Percentiles rank a stretch among this genome's conserved stretches.
phyloP scores from a whole-genome alignment of 2,329 filamentous ascomycete genomes.

The Aspergillus sclerotialis region DNA sequence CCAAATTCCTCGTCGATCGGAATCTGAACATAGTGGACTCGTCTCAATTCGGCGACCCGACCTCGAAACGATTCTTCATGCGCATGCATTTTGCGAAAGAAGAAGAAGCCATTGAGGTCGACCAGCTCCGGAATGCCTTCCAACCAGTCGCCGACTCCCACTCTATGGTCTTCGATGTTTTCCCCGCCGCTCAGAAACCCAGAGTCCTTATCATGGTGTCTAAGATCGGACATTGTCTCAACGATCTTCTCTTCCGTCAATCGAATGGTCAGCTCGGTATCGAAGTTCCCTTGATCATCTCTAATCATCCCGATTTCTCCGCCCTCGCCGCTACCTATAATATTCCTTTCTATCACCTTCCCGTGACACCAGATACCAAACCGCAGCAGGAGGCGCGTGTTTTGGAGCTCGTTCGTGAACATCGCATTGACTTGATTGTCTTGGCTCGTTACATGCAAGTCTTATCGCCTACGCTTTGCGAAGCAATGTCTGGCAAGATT shows the following conservation, averaged over 20 bases:
- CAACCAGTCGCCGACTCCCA: conserved; percentile 55
- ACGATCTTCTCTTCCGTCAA: conserved; percentile 74
- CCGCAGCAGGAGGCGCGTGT: conserved; percentile 63
- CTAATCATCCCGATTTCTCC: conserved; percentile 71
- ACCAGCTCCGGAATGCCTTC: conserved; percentile 52
- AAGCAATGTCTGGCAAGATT: conserved; percentile 74
- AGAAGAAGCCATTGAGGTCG: conserved; percentile 25
- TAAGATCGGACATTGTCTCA: conserved; percentile 80
- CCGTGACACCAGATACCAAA: conserved; percentile 73
- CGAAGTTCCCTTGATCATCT: conserved; percentile 70
- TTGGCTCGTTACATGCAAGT: conserved; percentile 86
- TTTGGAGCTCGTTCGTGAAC: conserved; percentile 60
- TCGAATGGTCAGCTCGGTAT: conserved; percentile 67
- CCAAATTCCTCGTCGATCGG: conserved; percentile 65
- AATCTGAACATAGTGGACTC: conserved; percentile 76
- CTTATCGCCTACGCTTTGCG: conserved; percentile 65
- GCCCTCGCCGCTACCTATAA: conserved; percentile 64
- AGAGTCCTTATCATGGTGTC: conserved; percentile 82
- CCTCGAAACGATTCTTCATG: conserved; percentile 77
- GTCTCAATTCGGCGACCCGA: conserved; percentile 74
- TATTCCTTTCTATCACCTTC: conserved; percentile 73
- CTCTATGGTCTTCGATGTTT: conserved; percentile 64
- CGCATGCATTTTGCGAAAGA: conserved; percentile 69
- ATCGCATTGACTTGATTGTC: conserved; percentile 71
- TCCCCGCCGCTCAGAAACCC: conserved; percentile 61